phyloP scores from a whole-genome alignment of 2,329 filamentous ascomycete species.

The Shiraia sp. region DNA sequence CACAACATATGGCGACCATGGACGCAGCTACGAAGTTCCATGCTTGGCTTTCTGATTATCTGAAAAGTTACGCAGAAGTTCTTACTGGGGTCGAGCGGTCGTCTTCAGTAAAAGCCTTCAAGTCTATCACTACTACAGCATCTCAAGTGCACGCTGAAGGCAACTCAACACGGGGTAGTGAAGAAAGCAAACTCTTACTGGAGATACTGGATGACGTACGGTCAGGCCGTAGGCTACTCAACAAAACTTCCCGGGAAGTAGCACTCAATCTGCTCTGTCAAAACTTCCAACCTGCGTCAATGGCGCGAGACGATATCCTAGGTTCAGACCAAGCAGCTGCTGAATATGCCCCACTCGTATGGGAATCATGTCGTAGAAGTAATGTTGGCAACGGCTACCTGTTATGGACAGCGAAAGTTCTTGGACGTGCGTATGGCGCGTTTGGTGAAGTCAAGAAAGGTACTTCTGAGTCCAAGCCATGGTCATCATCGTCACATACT shows the following conservation, averaged over 20 bases:
- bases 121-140: conserved; percentile 69
- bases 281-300: conserved; percentile 68
- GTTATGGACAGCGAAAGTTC: conserved; percentile 80
- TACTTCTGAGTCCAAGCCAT: conserved; percentile 25
- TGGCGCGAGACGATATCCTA: conserved; percentile 68
- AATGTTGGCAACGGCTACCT: conserved; percentile 70
- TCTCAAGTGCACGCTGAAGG: conserved; percentile 68
- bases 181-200: conserved; percentile 80
- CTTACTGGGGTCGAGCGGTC: conserved; percentile 21
- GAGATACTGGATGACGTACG: conserved; percentile 76
- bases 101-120: conserved; percentile 59
- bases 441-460: conserved; percentile 66
- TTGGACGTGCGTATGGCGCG: conserved; percentile 73
- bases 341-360: conserved; percentile 67
- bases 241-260: conserved; percentile 68
- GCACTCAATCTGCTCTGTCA: conserved; percentile 75
- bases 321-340: conserved; percentile 67
- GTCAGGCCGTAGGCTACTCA: conserved; percentile 66
- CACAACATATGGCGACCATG: conserved; percentile 76
- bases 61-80: conserved; percentile 56
- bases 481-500: conserved; percentile 24
- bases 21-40: conserved; percentile 76
- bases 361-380: conserved; percentile 72
- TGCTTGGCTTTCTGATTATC: conserved; percentile 73
- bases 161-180: conserved; percentile 68